Conservation (phyloP, 139 green algal species). For the Monoraphidium neglectum region DNA sequence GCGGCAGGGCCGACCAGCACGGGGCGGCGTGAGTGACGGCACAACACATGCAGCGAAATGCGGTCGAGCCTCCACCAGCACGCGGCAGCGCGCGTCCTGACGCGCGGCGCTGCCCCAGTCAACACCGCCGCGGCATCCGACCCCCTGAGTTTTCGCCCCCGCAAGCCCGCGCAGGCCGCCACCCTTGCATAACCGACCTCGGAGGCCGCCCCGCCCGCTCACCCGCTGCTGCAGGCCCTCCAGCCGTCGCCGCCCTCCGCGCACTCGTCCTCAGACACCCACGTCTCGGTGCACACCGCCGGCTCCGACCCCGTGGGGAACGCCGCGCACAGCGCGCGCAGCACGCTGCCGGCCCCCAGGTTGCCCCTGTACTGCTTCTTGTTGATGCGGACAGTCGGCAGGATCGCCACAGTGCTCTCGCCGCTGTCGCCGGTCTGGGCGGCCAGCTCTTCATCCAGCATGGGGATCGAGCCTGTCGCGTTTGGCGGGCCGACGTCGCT, state of each 20-base stretch:
- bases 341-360: constrained; percentile 59
- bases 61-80: too few relatives aligned
- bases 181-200: too few relatives aligned
- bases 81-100: too few relatives aligned
- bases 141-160: too few relatives aligned
- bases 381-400: constrained; percentile 94
- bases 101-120: too few relatives aligned
- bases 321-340: constrained; percentile 85
- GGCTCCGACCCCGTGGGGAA: constrained; percentile 77
- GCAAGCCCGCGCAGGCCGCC: too few relatives aligned
- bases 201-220: too few relatives aligned
- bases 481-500: constrained; percentile 54
- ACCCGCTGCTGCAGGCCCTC: constrained; percentile 61
- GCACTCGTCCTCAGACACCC: constrained; percentile 73
- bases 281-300: constrained; percentile 63
- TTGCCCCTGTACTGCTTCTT: constrained; percentile 84
- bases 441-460: constrained; percentile 79
- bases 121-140: too few relatives aligned
- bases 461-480: constrained; percentile 6
- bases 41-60: too few relatives aligned
- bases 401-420: constrained; percentile 65
- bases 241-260: constrained; percentile 52
- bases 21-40: too few relatives aligned
- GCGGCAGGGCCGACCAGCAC: not conserved
- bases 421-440: constrained; percentile 52